Conservation (phyloP, 768 basidiomycete genomes). For the Pholiota microspora region DNA sequence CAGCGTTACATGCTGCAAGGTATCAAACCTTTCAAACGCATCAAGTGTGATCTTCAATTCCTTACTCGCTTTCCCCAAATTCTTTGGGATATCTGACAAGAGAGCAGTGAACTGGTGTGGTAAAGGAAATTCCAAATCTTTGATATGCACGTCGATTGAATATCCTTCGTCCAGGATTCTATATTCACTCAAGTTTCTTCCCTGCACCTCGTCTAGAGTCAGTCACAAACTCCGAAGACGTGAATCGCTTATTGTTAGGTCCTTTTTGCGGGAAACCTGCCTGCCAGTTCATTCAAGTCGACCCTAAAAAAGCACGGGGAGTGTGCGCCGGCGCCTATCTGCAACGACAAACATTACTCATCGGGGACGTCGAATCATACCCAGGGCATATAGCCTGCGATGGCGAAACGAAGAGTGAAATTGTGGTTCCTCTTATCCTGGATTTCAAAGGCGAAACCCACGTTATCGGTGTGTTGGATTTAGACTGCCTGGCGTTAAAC, state of each 20-base stretch:
- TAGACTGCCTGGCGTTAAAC: constrained; percentile 72
- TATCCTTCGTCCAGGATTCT: constrained; percentile 64
- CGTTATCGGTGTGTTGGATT: constrained; percentile 68
- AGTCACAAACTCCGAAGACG: constrained; percentile 16
- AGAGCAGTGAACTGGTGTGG: constrained; percentile 93
- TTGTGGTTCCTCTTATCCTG: constrained; percentile 75
- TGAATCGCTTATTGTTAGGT: constrained; percentile 57
- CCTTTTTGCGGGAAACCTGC: constrained; percentile 93
- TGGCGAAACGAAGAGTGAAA: constrained; percentile 85
- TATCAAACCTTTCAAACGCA: constrained; percentile 86
- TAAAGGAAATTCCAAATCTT: constrained; percentile 37
- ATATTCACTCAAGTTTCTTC: constrained; percentile 66
- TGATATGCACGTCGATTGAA: neutral
- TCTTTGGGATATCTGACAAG: constrained; percentile 60
- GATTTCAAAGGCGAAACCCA: constrained; percentile 26
- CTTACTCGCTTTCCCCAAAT: constrained; percentile 60
- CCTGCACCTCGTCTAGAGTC: constrained; percentile 38
- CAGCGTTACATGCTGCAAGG: constrained; percentile 44
- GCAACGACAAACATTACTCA: constrained; percentile 55
- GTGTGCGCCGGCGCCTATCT: constrained; percentile 85
- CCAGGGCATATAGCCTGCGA: constrained; percentile 97
- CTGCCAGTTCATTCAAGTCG: constrained; percentile 74
- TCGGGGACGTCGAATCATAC: constrained; percentile 74
- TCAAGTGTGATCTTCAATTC: constrained; percentile 80
- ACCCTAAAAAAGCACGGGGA: constrained; percentile 57